Conservation (phyloP, 1,284 basidiomycete genomes). For the Vanrija sp. region DNA sequence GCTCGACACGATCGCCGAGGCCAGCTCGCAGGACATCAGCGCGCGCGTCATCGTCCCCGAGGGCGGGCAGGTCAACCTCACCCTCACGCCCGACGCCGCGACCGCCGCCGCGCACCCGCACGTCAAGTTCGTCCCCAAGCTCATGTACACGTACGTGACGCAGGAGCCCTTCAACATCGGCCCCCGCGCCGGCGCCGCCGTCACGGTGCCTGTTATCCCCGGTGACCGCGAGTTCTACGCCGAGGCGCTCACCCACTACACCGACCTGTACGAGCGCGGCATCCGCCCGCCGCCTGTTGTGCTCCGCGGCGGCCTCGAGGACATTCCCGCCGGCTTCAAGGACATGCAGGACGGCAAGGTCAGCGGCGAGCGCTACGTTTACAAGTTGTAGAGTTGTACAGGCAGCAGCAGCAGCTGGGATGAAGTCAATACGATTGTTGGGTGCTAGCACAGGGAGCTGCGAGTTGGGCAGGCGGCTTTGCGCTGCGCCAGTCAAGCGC, state of each 20-base stretch:
- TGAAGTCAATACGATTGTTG: too few species aligned
- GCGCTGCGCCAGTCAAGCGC: too few species aligned
- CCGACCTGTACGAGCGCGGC: conserved; percentile 22
- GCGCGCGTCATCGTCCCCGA: conserved; percentile 25
- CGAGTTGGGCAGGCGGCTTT: too few species aligned
- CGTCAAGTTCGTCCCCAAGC: conserved; percentile 25
- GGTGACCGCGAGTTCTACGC: conserved; percentile 25
- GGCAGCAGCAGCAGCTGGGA: too few species aligned
- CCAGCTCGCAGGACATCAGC: conserved; percentile 24
- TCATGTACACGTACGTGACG: conserved; percentile 40
- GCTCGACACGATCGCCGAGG: conserved; percentile 39
- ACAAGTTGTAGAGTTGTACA: conserved; percentile 4
- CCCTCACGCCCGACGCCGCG: conserved; percentile 22
- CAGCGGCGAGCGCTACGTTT: conserved; percentile 11
- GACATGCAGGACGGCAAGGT: conserved; percentile 22
- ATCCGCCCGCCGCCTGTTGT: conserved; percentile 34
- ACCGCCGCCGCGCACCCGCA: conserved; percentile 19
- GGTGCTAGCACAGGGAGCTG: too few species aligned
- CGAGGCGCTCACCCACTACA: conserved; percentile 21
- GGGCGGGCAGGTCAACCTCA: conserved; percentile 29
- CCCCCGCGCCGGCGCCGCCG: conserved; percentile 14
- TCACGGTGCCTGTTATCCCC: conserved; percentile 18
- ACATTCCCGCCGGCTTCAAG: conserved; percentile 25
- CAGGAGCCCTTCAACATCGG: conserved; percentile 34
- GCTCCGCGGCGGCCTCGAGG: conserved; percentile 27